phyloP scores from a whole-genome alignment of 805 yeast species.

The Wickerhamomyces tratensis region DNA sequence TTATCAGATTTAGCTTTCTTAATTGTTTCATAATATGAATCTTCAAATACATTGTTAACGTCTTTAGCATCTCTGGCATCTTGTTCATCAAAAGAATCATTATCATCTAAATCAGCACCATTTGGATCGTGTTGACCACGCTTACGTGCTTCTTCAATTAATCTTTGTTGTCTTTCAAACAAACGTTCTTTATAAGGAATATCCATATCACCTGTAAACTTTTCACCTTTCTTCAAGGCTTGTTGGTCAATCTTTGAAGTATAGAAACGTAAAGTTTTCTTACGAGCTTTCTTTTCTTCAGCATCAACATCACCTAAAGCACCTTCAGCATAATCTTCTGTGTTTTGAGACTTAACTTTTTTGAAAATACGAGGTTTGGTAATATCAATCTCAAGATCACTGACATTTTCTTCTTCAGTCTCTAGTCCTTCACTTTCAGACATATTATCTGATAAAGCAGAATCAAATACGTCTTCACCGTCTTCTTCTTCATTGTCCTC shows the following conservation, averaged over 20 bases:
- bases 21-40: constrained; percentile 49
- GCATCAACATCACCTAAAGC: constrained; percentile 73
- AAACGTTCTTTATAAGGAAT: constrained; percentile 86
- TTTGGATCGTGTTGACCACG: constrained; percentile 57
- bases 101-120: constrained; percentile 48
- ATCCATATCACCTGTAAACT: constrained; percentile 76
- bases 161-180: constrained; percentile 82
- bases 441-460: neutral
- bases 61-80: constrained; percentile 34
- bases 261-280: constrained; percentile 83
- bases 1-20: constrained; percentile 36
- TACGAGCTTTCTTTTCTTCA: constrained; percentile 76
- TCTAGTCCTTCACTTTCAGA: constrained; percentile 1
- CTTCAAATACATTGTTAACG: constrained; percentile 37
- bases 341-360: constrained; percentile 17
- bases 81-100: constrained; percentile 33
- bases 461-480: constrained; percentile 3
- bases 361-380: constrained; percentile 43
- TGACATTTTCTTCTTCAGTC: constrained; percentile 5
- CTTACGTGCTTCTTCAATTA: constrained; percentile 78
- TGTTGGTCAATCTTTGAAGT: constrained; percentile 94
- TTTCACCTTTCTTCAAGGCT: constrained; percentile 48
- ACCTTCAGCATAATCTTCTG: constrained; percentile 59
- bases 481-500: constrained; percentile 9
- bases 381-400: constrained; percentile 39